These are phyloP conservation scores for Komagataella mondaviorum DNA, from an alignment of 805 yeast species.

Conservation along the genomic window DNA sequence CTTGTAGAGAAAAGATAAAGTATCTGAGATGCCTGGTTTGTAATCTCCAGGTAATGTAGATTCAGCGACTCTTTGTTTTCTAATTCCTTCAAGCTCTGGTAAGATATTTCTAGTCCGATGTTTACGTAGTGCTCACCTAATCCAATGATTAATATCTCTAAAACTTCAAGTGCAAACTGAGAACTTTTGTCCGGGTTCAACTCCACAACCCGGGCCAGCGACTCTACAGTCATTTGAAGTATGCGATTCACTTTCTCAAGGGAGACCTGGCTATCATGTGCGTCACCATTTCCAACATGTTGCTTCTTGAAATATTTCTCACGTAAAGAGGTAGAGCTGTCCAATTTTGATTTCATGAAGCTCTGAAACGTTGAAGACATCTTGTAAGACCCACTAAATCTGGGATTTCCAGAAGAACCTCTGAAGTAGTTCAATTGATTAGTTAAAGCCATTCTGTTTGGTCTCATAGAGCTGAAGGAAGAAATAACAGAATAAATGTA, in stretches of 20 bases:
- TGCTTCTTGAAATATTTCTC: slow-evolving; percentile 11
- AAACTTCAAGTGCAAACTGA: slow-evolving; percentile 48
- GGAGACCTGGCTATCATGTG: slow-evolving; percentile 14
- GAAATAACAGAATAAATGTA: slow-evolving; percentile 30
- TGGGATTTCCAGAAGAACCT: background rate
- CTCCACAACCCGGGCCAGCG: slow-evolving; percentile 66
- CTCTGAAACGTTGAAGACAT: slow-evolving; percentile 12
- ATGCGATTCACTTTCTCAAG: slow-evolving; percentile 44
- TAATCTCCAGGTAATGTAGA: slow-evolving; percentile 32
- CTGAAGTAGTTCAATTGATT: background rate
- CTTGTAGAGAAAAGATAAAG: slow-evolving; percentile 56
- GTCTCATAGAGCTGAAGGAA: slow-evolving; percentile 6
- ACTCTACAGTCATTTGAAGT: slow-evolving; percentile 60
- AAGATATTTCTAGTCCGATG: slow-evolving; percentile 60
- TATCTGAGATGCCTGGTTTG: slow-evolving; percentile 43
- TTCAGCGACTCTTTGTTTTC: slow-evolving; percentile 15
- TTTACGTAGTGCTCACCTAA: slow-evolving; percentile 67
- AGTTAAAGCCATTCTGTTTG: background rate
- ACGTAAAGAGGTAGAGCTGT: slow-evolving; percentile 22
- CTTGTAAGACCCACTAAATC: slow-evolving; percentile 10
- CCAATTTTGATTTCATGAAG: slow-evolving; percentile 40
- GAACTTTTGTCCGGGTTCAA: slow-evolving; percentile 49
- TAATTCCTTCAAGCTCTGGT: slow-evolving; percentile 15
- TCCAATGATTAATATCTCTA: slow-evolving; percentile 54
- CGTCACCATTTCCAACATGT: background rate